These are phyloP conservation scores for Usnea hakonensis DNA, from an alignment of 495 filamentous ascomycete genomes.

Conservation along the genomic window DNA sequence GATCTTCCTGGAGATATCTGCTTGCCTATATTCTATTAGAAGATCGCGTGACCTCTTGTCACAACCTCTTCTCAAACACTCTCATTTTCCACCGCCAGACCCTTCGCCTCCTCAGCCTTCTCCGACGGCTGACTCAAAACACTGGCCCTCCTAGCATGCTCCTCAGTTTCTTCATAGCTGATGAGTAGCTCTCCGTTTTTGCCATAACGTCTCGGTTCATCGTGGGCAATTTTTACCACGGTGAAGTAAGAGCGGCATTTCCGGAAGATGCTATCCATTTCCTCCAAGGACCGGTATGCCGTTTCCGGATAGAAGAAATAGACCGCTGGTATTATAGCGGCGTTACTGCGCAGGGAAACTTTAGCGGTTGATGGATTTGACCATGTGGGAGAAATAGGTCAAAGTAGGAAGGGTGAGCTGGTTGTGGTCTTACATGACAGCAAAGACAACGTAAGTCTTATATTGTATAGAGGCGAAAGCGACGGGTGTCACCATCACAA, in stretches of 20 bases:
- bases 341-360: constrained; percentile 45
- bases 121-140: constrained; percentile 1
- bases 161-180: constrained; percentile 48
- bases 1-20: background rate
- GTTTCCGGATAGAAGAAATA: constrained; percentile 77
- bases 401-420: background rate
- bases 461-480: constrained; percentile 60
- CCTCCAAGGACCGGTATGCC: constrained; percentile 62
- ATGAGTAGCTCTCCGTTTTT: constrained; percentile 61
- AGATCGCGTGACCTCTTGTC: background rate
- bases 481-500: constrained; percentile 66
- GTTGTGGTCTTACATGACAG: constrained; percentile 47
- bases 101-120: background rate
- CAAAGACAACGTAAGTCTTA: constrained; percentile 72
- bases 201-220: constrained; percentile 61
- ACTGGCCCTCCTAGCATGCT: constrained; percentile 24
- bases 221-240: constrained; percentile 51
- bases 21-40: background rate
- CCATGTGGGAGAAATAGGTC: background rate
- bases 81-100: background rate
- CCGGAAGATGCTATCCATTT: constrained; percentile 69
- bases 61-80: background rate
- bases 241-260: constrained; percentile 49
- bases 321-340: constrained; percentile 58
- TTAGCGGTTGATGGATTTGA: background rate